Conservation (phyloP, 306 rosid species). For the Fagus crenata region DNA sequence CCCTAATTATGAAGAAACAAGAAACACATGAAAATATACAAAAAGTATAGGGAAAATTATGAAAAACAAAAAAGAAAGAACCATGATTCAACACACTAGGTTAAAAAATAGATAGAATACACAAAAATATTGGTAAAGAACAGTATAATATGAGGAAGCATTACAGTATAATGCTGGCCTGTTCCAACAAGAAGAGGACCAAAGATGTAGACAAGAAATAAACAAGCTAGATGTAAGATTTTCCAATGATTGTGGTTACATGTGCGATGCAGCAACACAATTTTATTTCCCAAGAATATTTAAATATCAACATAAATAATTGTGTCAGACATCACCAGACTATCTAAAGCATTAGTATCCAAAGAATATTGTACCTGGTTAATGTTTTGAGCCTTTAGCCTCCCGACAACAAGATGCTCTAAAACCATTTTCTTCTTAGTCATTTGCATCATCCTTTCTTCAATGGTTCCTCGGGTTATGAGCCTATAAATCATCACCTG, state of each 20-base stretch:
- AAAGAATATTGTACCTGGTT: conserved; percentile 65
- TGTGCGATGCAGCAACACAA: background rate
- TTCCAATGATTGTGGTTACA: background rate
- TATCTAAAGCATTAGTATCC: conserved; percentile 12
- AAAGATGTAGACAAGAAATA: background rate
- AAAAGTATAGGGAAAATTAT: background rate
- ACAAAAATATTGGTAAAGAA: background rate
- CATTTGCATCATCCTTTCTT: conserved; percentile 99
- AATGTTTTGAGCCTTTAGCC: conserved; percentile 87
- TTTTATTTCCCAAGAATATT: background rate
- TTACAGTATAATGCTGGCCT: background rate
- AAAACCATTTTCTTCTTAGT: conserved; percentile 99
- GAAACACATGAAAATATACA: background rate
- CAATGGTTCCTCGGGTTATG: conserved; percentile 88
- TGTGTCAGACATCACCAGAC: background rate
- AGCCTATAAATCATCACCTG: conserved; percentile 98
- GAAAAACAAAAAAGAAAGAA: too few relatives aligned
- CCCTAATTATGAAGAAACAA: background rate
- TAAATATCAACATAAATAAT: too few relatives aligned
- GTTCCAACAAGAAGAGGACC: background rate
- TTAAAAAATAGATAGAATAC: background rate
- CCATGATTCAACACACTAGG: background rate
- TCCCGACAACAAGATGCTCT: conserved; percentile 97
- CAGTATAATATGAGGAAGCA: background rate
- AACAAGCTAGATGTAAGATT: background rate